Percentiles rank a stretch among this genome's conserved stretches.
Evolutionary conservation across 768 basidiomycete genomes (phyloP).

Genomic region (Fibroporia radiculosa): DNA sequence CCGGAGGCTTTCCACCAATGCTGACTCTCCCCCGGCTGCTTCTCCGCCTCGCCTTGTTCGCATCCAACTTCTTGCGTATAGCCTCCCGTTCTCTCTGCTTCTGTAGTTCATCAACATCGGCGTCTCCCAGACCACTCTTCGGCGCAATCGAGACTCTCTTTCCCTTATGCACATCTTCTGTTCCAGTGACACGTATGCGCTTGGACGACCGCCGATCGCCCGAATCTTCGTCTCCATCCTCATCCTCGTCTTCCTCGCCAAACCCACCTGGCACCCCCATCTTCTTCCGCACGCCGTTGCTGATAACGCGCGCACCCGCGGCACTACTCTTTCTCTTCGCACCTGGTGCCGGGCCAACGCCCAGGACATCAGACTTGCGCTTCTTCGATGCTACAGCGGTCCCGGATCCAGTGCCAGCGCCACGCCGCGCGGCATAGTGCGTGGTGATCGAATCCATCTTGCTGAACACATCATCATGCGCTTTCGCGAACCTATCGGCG

Average conservation of each 20-base stretch:
- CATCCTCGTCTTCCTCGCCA: conserved; percentile 42
- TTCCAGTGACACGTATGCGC: conserved; percentile 32
- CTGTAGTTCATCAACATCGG: conserved; percentile 23
- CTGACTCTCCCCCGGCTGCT: conserved; percentile 53
- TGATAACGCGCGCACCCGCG: conserved; percentile 39
- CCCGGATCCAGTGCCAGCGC: conserved; percentile 17
- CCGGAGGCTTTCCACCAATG: conserved; percentile 24
- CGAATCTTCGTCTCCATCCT: conserved; percentile 29
- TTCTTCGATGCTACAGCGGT: conserved; percentile 25
- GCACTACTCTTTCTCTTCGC: conserved; percentile 22
- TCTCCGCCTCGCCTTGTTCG: conserved; percentile 57
- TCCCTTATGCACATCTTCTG: conserved; percentile 26
- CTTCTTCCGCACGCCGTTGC: conserved; percentile 35
- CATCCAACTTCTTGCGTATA: conserved; percentile 56
- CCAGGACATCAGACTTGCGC: conserved; percentile 46
- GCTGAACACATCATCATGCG: conserved; percentile 57
- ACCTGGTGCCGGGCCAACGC: conserved; percentile 22
- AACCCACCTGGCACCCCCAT: conserved; percentile 49
- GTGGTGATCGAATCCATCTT: conserved; percentile 73
- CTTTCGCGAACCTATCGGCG: conserved; percentile 40
- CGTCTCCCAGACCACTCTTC: conserved; percentile 9
- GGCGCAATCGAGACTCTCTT: conserved; percentile 30
- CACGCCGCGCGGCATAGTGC: conserved; percentile 40
- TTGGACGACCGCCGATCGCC: conserved; percentile 36
- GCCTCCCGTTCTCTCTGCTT: conserved; percentile 46